Percentiles rank a stretch among this genome's conserved stretches.
phyloP scores from a whole-genome alignment of 768 basidiomycete genomes.

The Agaricus subrufescens region DNA sequence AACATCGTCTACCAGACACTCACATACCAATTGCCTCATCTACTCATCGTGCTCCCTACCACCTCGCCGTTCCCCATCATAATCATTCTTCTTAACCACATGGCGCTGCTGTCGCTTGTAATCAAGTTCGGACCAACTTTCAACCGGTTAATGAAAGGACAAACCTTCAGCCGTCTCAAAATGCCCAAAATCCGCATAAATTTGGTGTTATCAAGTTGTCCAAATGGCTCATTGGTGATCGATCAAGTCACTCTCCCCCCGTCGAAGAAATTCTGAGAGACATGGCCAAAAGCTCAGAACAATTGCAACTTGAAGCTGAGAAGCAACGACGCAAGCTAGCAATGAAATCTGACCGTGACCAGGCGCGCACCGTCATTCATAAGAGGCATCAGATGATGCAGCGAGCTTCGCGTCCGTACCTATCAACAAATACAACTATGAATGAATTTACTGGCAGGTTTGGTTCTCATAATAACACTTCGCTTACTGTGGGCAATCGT shows the following conservation, averaged over 20 bases:
- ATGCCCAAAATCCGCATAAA: constrained; percentile 45
- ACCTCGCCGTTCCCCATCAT: constrained; percentile 20
- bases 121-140: constrained; percentile 40
- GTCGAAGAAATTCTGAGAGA: constrained; percentile 60
- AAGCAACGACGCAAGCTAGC: constrained; percentile 75
- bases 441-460: constrained; percentile 63
- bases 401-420: constrained; percentile 46
- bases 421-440: constrained; percentile 45
- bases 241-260: constrained; percentile 62
- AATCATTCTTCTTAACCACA: constrained; percentile 14
- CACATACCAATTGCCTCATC: constrained; percentile 35
- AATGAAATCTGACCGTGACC: constrained; percentile 74
- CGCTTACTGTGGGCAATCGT: constrained; percentile 25
- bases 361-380: constrained; percentile 88
- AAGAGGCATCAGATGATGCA: constrained; percentile 78
- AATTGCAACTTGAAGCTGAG: constrained; percentile 76
- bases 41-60: constrained; percentile 39
- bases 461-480: constrained; percentile 19
- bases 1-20: constrained; percentile 29
- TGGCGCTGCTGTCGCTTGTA: constrained; percentile 22
- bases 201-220: constrained; percentile 61
- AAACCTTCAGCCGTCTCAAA: constrained; percentile 32
- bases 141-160: constrained; percentile 32
- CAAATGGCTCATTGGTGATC: constrained; percentile 81
- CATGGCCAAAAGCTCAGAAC: constrained; percentile 42